Conservation (phyloP, 345 rosid species). For the Hevea brasiliensis region DNA sequence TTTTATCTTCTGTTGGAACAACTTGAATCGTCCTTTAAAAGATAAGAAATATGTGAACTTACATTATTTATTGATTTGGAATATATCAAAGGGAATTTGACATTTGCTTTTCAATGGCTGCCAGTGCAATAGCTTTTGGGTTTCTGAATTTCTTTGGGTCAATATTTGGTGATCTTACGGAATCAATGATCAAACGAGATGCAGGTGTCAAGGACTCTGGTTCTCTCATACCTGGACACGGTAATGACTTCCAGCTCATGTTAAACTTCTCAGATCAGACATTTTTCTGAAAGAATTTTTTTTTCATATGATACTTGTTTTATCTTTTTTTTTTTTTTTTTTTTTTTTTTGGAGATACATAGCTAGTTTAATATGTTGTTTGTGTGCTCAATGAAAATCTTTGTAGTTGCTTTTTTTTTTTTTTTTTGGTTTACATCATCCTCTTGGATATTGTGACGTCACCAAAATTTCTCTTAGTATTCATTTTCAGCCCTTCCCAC, state of each 20-base stretch:
- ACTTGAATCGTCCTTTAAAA: background rate
- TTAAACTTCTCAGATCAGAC: background rate
- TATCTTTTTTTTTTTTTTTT: no score
- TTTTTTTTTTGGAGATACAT: no score
- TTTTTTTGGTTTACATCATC: no score
- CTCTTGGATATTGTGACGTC: background rate
- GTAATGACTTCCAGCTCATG: conserved; percentile 34
- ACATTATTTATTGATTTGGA: background rate
- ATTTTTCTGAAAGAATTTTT: background rate
- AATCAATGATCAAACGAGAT: conserved; percentile 95
- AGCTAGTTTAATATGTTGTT: no score
- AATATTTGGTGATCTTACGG: conserved; percentile 89
- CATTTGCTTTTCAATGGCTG: conserved; percentile 16
- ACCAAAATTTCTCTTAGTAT: background rate
- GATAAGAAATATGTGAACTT: background rate
- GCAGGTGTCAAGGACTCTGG: conserved; percentile 99
- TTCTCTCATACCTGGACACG: conserved; percentile 92
- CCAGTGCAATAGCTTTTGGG: conserved; percentile 83
- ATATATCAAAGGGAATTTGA: conserved; percentile 4
- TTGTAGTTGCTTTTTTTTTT: background rate
- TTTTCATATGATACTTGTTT: no score
- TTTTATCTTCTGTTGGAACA: background rate
- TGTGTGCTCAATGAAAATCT: no score
- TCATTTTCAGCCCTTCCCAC: no score
- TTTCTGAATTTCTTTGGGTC: conserved; percentile 86